A percentile compares a stretch with the other conserved stretches of the same genome.
Conservation (phyloP, 2,329 filamentous ascomycete genomes). For the Dactylella cylindrospora region DNA sequence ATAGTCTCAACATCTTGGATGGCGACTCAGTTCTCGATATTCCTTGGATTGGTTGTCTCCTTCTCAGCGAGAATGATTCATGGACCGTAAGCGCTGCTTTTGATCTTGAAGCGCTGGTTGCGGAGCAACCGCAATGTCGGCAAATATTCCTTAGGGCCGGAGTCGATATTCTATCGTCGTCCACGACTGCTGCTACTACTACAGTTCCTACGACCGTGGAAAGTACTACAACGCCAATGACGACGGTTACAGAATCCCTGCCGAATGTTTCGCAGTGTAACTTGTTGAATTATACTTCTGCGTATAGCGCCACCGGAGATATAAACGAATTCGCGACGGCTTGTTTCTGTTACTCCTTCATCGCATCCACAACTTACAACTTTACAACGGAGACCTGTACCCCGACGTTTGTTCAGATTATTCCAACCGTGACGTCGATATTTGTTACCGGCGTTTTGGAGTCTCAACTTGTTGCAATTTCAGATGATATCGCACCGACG, state of each 20-base stretch:
- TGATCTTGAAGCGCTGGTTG: not conserved
- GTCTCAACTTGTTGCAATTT: too few relatives aligned
- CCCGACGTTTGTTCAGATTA: conserved; percentile 4
- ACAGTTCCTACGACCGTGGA: not conserved
- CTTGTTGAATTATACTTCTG: conserved; percentile 17
- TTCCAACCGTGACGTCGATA: conserved; percentile 31
- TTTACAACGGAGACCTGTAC: conserved; percentile 19
- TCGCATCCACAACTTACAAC: conserved; percentile 7
- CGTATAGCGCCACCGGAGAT: conserved; percentile 21
- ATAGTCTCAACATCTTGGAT: not conserved
- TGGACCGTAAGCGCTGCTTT: conserved; percentile 8
- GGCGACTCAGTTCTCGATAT: not conserved
- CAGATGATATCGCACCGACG: too few relatives aligned
- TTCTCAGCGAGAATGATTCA: conserved; percentile 2
- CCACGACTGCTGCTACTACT: conserved; percentile 1
- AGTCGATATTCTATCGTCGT: not conserved
- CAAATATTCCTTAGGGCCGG: not conserved
- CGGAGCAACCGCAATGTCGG: conserved; percentile 4
- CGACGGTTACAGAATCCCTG: conserved; percentile 2
- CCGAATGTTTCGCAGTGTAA: conserved; percentile 35
- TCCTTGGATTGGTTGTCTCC: conserved; percentile 10
- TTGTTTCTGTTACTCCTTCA: conserved; percentile 31
- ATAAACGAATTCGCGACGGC: conserved; percentile 25
- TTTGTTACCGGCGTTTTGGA: conserved; percentile 20
- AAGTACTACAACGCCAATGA: conserved; percentile 5